Conservation (phyloP, 805 yeast species). For the Wickerhamomyces rabaulensis region DNA sequence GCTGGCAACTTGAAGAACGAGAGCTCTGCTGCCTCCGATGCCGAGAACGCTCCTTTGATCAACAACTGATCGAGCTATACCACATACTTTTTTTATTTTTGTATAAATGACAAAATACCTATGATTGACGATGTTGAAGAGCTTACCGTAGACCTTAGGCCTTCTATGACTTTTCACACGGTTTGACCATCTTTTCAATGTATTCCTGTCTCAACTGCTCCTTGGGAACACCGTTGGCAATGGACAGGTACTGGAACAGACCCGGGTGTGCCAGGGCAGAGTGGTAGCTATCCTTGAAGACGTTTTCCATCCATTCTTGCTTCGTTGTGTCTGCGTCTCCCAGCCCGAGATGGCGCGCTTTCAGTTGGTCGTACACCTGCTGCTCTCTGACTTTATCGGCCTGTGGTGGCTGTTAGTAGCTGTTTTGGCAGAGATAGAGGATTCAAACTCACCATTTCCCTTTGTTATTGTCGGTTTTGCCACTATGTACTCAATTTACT, state of each 20-base stretch:
- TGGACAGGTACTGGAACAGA: constrained; percentile 46
- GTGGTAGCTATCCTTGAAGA: constrained; percentile 62
- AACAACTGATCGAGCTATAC: constrained; percentile 14
- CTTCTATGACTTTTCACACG: constrained; percentile 6
- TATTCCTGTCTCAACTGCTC: constrained; percentile 26
- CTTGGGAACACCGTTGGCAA: constrained; percentile 45
- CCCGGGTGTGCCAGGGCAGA: constrained; percentile 56
- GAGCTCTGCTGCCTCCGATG: constrained; percentile 8
- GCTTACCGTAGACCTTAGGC: no score
- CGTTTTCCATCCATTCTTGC: constrained; percentile 63
- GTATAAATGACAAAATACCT: not conserved
- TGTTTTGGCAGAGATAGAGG: no score
- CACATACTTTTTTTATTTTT: not conserved
- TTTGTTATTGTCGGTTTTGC: no score
- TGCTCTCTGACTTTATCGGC: constrained; percentile 62
- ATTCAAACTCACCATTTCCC: constrained; percentile 1
- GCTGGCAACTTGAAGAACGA: constrained; percentile 26
- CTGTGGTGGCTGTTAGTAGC: constrained; percentile 26
- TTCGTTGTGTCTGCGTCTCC: constrained; percentile 71
- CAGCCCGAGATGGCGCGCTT: constrained; percentile 63
- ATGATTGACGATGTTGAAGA: not conserved
- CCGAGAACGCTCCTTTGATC: constrained; percentile 36
- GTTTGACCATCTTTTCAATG: constrained; percentile 36
- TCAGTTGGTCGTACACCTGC: constrained; percentile 49
- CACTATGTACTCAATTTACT: no score